Evolutionary conservation across 768 basidiomycete species (phyloP).

Genomic region (Termitomyces eurrhizus): DNA sequence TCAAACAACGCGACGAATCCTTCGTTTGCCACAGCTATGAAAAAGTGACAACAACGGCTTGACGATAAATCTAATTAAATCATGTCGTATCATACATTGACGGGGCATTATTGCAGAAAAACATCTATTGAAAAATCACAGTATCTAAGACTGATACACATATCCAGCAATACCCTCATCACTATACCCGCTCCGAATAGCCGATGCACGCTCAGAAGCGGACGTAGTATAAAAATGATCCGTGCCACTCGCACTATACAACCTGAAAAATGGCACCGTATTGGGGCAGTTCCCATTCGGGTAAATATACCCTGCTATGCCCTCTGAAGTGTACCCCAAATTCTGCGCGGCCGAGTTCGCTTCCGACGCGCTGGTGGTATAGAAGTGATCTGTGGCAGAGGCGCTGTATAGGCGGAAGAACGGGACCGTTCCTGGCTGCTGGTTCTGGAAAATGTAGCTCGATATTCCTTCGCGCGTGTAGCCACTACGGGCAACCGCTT

Average conservation of each 20-base stretch:
- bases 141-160: background rate
- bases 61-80: too few relatives aligned
- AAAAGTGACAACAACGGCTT: too few relatives aligned
- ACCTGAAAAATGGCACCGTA: constrained; percentile 17
- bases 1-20: too few relatives aligned
- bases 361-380: constrained; percentile 17
- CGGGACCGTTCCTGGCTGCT: constrained; percentile 9
- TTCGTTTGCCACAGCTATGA: too few relatives aligned
- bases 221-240: constrained; percentile 24
- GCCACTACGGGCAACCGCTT: background rate
- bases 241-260: constrained; percentile 12
- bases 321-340: constrained; percentile 15
- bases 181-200: constrained; percentile 5
- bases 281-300: constrained; percentile 4
- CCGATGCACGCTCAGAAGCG: constrained; percentile 2
- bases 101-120: too few relatives aligned
- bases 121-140: background rate
- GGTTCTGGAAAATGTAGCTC: constrained; percentile 9
- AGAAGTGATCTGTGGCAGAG: constrained; percentile 17
- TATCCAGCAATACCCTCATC: constrained; percentile 11
- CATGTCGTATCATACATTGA: too few relatives aligned
- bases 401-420: constrained; percentile 20
- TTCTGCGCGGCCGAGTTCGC: constrained; percentile 6
- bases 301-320: constrained; percentile 19
- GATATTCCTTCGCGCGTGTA: constrained; percentile 12